These are phyloP conservation scores for Ogataea ganodermae DNA, from an alignment of 805 yeast genomes.

Conservation along the genomic window DNA sequence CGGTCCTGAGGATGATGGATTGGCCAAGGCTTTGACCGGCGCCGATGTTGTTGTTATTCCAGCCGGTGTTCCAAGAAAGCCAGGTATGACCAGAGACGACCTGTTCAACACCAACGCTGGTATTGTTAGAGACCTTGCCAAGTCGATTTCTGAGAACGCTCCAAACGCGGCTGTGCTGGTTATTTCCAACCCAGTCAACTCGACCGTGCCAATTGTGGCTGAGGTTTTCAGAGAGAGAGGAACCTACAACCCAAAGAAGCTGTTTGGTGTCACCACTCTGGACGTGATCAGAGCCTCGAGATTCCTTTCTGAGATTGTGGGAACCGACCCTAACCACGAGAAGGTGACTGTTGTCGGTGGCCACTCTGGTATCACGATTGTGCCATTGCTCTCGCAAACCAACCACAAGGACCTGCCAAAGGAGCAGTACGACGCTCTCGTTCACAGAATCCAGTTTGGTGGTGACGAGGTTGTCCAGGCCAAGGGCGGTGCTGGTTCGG, in stretches of 20 bases:
- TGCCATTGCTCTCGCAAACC: constrained; percentile 87
- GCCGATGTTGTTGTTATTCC: constrained; percentile 90
- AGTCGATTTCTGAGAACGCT: constrained; percentile 75
- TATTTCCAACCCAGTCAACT: constrained; percentile 95
- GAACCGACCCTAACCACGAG: constrained; percentile 77
- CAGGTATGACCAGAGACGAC: constrained; percentile 99
- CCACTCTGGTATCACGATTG: constrained; percentile 95
- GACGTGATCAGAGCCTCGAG: constrained; percentile 89
- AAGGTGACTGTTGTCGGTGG: constrained; percentile 91
- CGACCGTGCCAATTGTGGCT: constrained; percentile 95
- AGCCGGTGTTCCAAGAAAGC: constrained; percentile 98
- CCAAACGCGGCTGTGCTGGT: constrained; percentile 83
- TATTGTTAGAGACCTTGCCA: constrained; percentile 89
- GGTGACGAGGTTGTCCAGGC: constrained; percentile 90
- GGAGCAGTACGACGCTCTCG: constrained; percentile 65
- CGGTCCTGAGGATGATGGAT: constrained; percentile 76
- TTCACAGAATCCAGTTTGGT: constrained; percentile 90
- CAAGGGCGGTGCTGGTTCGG: constrained; percentile 82
- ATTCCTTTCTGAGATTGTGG: constrained; percentile 68
- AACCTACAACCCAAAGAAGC: constrained; percentile 86
- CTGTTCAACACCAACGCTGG: constrained; percentile 95
- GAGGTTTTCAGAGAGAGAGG: constrained; percentile 86
- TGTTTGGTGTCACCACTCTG: constrained; percentile 95
- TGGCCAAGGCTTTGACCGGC: constrained; percentile 68
- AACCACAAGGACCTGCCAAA: constrained; percentile 63